phyloP scores from a whole-genome alignment of 108 stramenopile genomes.

The Heterococcus sp. region DNA sequence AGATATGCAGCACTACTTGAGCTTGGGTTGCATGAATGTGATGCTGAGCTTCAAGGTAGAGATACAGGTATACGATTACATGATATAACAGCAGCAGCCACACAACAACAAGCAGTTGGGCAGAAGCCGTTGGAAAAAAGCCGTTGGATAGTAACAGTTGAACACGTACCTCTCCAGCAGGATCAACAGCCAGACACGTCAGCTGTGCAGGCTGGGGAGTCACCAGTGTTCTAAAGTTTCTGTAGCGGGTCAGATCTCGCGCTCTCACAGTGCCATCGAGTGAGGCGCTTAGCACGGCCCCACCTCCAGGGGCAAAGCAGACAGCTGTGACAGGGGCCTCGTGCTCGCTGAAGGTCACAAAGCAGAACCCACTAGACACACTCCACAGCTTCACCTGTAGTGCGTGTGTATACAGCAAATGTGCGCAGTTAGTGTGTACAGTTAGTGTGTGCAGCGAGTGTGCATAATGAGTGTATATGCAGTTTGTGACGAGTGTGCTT shows the following conservation, averaged over 20 bases:
- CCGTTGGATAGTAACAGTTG: too few relatives aligned
- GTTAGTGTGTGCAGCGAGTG: too few relatives aligned
- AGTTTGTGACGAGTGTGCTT: too few relatives aligned
- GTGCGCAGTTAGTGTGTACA: too few relatives aligned
- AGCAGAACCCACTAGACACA: slow-evolving; percentile 90
- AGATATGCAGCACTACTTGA: too few relatives aligned
- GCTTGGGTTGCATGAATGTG: too few relatives aligned
- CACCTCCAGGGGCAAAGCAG: slow-evolving; percentile 69
- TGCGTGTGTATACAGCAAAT: too few relatives aligned
- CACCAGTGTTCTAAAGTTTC: slow-evolving; percentile 80
- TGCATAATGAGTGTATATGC: too few relatives aligned
- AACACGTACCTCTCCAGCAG: slow-evolving; percentile 89
- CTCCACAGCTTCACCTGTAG: slow-evolving; percentile 93
- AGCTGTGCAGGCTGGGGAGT: slow-evolving; percentile 73
- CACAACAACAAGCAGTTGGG: slow-evolving; percentile 21
- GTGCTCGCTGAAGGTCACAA: slow-evolving; percentile 91
- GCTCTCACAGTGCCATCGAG: slow-evolving; percentile 95
- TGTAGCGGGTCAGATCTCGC: slow-evolving; percentile 90
- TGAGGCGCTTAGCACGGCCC: slow-evolving; percentile 74
- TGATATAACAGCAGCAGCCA: slow-evolving; percentile 5
- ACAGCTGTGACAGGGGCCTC: slow-evolving; percentile 88
- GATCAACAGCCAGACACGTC: slow-evolving; percentile 85
- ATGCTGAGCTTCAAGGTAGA: too few relatives aligned
- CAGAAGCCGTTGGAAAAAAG: too few relatives aligned
- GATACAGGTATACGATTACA: too few relatives aligned